Evolutionary conservation across 495 filamentous ascomycete genomes (phyloP), one percentile per base, ranked within the genome.

Genomic region (Penicillium verhagenii): DNA sequence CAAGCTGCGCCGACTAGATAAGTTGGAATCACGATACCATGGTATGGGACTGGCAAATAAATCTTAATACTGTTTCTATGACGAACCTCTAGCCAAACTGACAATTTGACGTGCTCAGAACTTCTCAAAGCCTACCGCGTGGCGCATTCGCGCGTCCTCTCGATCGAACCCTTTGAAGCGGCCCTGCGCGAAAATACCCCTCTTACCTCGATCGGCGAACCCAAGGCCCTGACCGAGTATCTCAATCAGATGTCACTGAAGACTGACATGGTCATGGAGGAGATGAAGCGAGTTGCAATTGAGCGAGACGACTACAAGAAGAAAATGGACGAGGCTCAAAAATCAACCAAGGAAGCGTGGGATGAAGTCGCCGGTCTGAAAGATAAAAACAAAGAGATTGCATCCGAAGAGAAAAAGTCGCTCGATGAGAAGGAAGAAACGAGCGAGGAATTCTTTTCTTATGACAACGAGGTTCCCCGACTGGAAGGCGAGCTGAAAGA

Each of bases 161-260:
- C 86, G 2, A 96, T 97, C 62, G 94, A 97, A 63, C 88, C 89
- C 0, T 97, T 98, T 63, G 94, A 98, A 74, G 89, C 88, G 43
- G 83, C 87, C 2, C 78, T 98, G 7, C 87, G 87, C 63, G 94
- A 98, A 62, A 89, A 92, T 54, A 97, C 95, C 0, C 93, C 94
- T 0, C 72, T 97, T 19, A 88, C 90, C 14, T 90, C 89, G 3
- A 96, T 97, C 53, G 81, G 77, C 48, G 95, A 98, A 54, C 89
- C 92, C 0, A 83, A 84, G 56, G 87, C 91, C 1, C 73, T 98
- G 26, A 85, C 93, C 3, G 94, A 97, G 71, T 98, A 97, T 66
- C 79, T 98, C n/a, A 94, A 87, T 58, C 91, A 96, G 69, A 73
- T 96, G 35, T 90, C 86, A 49, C 71, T 91, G 23, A 92, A 92